Percentiles rank a stretch among this genome's conserved stretches.
These are phyloP conservation scores for Claviceps quebecensis DNA, from an alignment of 2,329 filamentous ascomycete species.

Conservation along the genomic window DNA sequence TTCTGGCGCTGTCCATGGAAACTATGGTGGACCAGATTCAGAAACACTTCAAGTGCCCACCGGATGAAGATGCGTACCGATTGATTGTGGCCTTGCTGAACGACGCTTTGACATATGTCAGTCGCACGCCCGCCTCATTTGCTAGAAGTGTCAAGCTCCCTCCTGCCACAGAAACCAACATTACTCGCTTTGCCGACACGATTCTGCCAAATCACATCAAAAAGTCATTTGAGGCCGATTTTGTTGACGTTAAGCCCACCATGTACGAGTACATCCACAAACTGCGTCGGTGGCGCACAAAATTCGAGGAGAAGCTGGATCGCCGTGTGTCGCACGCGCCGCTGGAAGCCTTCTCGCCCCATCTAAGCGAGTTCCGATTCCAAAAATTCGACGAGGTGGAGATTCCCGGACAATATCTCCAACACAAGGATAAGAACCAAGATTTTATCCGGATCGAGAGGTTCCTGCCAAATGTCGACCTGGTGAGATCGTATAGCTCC, in stretches of 20 bases:
- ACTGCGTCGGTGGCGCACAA: slow-evolving; percentile 86
- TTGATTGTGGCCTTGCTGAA: slow-evolving; percentile 96
- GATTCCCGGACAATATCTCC: slow-evolving; percentile 88
- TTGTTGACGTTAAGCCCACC: slow-evolving; percentile 85
- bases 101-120: slow-evolving; percentile 85
- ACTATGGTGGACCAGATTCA: slow-evolving; percentile 98
- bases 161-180: slow-evolving; percentile 82
- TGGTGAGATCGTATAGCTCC: slow-evolving; percentile 78
- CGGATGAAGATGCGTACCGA: slow-evolving; percentile 93
- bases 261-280: slow-evolving; percentile 99
- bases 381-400: slow-evolving; percentile 98
- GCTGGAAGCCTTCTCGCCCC: slow-evolving; percentile 75
- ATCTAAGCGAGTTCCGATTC: slow-evolving; percentile 92
- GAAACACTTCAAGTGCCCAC: slow-evolving; percentile 98
- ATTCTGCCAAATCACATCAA: slow-evolving; percentile 90
- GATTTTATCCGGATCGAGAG: slow-evolving; percentile 96
- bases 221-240: slow-evolving; percentile 94
- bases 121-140: slow-evolving; percentile 73
- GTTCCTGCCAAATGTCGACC: slow-evolving; percentile 87
- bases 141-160: slow-evolving; percentile 86
- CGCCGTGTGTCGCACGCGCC: slow-evolving; percentile 59
- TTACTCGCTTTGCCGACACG: slow-evolving; percentile 90
- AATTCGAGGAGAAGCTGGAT: slow-evolving; percentile 95
- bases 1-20: slow-evolving; percentile 95
- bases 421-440: slow-evolving; percentile 97